Percentiles rank a stretch among this genome's conserved stretches.
phyloP scores from a whole-genome alignment of 768 basidiomycete genomes.

The Boletus reticulatus region DNA sequence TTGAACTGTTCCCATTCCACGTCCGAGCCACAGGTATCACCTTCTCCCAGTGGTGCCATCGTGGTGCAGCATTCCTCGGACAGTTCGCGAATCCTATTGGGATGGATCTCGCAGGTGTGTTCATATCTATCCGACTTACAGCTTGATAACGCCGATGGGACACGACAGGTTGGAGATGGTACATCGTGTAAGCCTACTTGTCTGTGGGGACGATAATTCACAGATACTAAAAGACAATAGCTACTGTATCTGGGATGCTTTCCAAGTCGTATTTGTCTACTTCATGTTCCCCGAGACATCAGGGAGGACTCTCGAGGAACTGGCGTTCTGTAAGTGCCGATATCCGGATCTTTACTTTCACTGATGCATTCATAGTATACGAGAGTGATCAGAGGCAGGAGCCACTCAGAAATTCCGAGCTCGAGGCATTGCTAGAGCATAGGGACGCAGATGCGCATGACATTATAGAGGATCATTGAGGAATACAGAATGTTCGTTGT shows the following conservation, averaged over 20 bases:
- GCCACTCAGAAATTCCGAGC: background rate
- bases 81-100: conserved; percentile 19
- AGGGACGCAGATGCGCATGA: conserved; percentile 12
- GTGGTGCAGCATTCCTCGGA: conserved; percentile 25
- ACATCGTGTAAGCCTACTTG: conserved; percentile 8
- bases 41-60: conserved; percentile 57
- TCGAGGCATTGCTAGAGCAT: background rate
- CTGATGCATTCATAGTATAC: background rate
- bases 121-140: background rate
- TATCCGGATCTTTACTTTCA: background rate
- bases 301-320: conserved; percentile 16
- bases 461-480: too few relatives aligned
- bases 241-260: conserved; percentile 14
- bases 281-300: conserved; percentile 21
- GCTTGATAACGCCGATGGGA: background rate
- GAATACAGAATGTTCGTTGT: too few relatives aligned
- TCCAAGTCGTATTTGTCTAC: conserved; percentile 17
- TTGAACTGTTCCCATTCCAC: conserved; percentile 67
- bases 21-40: conserved; percentile 60
- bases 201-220: fast-evolving
- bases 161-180: conserved; percentile 13
- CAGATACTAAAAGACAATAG: conserved; percentile 1
- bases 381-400: background rate
- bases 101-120: conserved; percentile 8
- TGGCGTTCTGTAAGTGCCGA: conserved; percentile 14